phyloP scores from a whole-genome alignment of 2,329 filamentous ascomycete species.

The Colletotrichum neosansevieriae region DNA sequence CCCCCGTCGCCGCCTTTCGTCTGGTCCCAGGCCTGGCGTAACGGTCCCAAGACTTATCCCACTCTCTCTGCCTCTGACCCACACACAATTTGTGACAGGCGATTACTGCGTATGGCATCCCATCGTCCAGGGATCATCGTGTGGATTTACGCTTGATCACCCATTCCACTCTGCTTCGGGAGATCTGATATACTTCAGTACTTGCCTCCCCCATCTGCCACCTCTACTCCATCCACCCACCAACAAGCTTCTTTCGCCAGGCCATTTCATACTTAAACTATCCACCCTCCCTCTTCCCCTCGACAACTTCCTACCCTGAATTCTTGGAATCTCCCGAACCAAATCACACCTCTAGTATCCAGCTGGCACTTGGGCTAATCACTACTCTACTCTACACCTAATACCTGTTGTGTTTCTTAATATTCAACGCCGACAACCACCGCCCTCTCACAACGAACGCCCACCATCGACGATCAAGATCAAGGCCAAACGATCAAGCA shows the following conservation, averaged over 20 bases:
- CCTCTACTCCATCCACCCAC: slow-evolving; percentile 48
- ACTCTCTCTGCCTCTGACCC: slow-evolving; percentile 51
- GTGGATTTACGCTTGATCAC: slow-evolving; percentile 65
- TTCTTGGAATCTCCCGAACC: slow-evolving; percentile 44
- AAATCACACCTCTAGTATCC: slow-evolving; percentile 47
- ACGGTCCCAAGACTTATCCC: slow-evolving; percentile 41
- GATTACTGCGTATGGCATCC: slow-evolving; percentile 56
- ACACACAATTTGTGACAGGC: slow-evolving; percentile 69
- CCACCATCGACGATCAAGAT: slow-evolving; percentile 32
- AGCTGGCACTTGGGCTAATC: slow-evolving; percentile 51
- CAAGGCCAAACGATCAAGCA: slow-evolving; percentile 12
- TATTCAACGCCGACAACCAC: slow-evolving; percentile 38
- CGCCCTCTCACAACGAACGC: slow-evolving; percentile 28
- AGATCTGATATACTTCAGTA: slow-evolving; percentile 47
- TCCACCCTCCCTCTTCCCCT: slow-evolving; percentile 49
- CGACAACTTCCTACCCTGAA: slow-evolving; percentile 37
- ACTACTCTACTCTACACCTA: slow-evolving; percentile 44
- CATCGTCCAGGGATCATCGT: slow-evolving; percentile 58
- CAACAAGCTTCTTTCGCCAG: slow-evolving; percentile 56
- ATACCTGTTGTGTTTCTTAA: slow-evolving; percentile 44
- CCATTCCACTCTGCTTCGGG: slow-evolving; percentile 52
- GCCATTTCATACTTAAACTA: slow-evolving; percentile 58
- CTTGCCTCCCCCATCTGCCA: slow-evolving; percentile 42
- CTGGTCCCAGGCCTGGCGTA: slow-evolving; percentile 42
- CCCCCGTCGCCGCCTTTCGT: slow-evolving; percentile 43